Percentiles rank a stretch among this genome's conserved stretches.
phyloP scores from a whole-genome alignment of 768 basidiomycete genomes.

The Termitomyces sp. region DNA sequence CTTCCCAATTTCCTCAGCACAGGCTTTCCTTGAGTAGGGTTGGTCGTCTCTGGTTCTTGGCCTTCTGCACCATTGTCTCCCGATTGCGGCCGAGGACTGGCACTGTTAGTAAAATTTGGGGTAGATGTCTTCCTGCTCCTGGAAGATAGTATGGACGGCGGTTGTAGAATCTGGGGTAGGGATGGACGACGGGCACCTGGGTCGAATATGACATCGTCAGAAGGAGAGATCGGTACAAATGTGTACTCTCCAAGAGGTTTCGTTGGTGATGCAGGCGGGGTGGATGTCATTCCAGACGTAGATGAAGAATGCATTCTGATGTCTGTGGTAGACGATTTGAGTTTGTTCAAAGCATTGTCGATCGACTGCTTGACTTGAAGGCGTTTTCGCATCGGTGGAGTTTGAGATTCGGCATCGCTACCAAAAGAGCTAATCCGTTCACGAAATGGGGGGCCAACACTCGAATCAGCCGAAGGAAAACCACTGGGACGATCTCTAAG shows the following conservation, averaged over 20 bases:
- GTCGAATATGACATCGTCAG: slow-evolving; percentile 31
- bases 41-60: slow-evolving; percentile 19
- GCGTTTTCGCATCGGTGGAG: slow-evolving; percentile 37
- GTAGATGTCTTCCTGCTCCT: slow-evolving; percentile 34
- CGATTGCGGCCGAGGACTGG: slow-evolving; percentile 59
- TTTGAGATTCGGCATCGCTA: slow-evolving; percentile 24
- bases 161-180: slow-evolving; percentile 52
- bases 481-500: slow-evolving; percentile 44
- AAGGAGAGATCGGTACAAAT: slow-evolving; percentile 29
- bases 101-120: slow-evolving; percentile 22
- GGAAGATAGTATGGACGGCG: slow-evolving; percentile 22
- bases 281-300: slow-evolving; percentile 17
- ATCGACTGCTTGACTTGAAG: slow-evolving; percentile 77
- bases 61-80: slow-evolving; percentile 65
- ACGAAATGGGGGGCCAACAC: slow-evolving; percentile 8
- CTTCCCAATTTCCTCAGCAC: slow-evolving; percentile 49
- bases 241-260: slow-evolving; percentile 44
- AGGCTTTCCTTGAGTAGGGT: slow-evolving; percentile 29
- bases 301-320: slow-evolving; percentile 25
- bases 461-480: slow-evolving; percentile 25
- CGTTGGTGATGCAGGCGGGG: slow-evolving; percentile 40
- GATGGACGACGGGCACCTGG: slow-evolving; percentile 59
- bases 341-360: slow-evolving; percentile 64
- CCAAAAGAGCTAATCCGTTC: slow-evolving; percentile 18
- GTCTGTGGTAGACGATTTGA: slow-evolving; percentile 30